phyloP scores from a whole-genome alignment of 2,329 filamentous ascomycete species.

The Mollisia scopiformis region DNA sequence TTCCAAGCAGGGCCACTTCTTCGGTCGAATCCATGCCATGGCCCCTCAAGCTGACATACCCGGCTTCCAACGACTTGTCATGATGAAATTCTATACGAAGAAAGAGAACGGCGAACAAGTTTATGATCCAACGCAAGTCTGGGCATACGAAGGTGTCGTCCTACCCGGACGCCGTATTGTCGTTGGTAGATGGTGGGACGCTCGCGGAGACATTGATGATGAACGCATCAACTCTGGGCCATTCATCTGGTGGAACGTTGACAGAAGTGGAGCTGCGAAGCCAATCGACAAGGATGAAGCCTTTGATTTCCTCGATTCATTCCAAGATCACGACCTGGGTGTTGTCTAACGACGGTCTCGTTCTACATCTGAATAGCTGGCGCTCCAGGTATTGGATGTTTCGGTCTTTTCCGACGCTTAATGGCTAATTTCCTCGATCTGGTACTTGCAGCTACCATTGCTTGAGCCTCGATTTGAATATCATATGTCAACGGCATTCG shows the following conservation, averaged over 20 bases:
- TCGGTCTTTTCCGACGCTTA: not conserved
- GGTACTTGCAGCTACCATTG: not conserved
- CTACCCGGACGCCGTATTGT: conserved; percentile 50
- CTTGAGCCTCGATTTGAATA: too few relatives aligned
- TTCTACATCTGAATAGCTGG: not conserved
- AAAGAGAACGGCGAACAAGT: conserved; percentile 18
- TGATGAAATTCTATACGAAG: conserved; percentile 51
- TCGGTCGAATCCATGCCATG: conserved; percentile 53
- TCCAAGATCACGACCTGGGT: not conserved
- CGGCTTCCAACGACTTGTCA: conserved; percentile 56
- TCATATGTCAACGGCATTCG: too few relatives aligned
- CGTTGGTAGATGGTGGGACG: conserved; percentile 52
- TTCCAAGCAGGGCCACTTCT: conserved; percentile 35
- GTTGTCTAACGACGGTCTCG: not conserved
- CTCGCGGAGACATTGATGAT: conserved; percentile 5
- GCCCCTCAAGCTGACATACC: conserved; percentile 50
- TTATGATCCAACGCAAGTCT: conserved; percentile 36
- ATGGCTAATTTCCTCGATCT: too few relatives aligned
- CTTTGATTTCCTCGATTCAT: conserved; percentile 24
- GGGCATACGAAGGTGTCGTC: conserved; percentile 50
- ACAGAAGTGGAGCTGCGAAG: conserved; percentile 16
- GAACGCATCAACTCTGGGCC: conserved; percentile 31
- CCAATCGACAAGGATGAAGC: conserved; percentile 25
- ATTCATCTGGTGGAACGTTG: conserved; percentile 41
- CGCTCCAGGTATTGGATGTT: not conserved